Base-by-base conservation (phyloP, 2,329 filamentous ascomycete species). In the Beauveria asiatica region DNA sequence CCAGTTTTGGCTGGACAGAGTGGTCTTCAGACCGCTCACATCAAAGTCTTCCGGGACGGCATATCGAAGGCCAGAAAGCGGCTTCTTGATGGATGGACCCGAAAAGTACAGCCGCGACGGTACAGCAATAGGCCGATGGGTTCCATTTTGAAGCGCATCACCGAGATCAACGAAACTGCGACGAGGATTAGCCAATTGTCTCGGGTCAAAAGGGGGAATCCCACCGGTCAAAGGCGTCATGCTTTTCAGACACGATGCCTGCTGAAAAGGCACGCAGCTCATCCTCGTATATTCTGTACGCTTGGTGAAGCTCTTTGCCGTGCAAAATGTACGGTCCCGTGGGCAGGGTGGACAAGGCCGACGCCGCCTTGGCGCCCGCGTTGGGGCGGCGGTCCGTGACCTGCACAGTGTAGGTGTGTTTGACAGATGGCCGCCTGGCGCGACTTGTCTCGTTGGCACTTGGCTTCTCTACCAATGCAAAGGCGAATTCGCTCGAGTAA, bases 1-100 rank as follows among this genome's bases (percentile, higher is more conserved):
- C 75, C 80, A 88, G 1, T 83, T 80, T 37, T 81, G 74, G 59
- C 83, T 86, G 0, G 84, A 85, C 37, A 80, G 75, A 1, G 76
- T 76, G 0, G 82, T 85, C 13, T 76, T 76, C 0, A 85, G 69
- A 1, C 85, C 85, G n/a, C 67, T 63, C 0, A 77, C 60, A 3
- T 70, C 66, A 39, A 70, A 63, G 3, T 67, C 63, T 41, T 78
- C 75, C 19, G 69, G 67, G 11, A 77, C 62, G 23, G 72, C 66
- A 4, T 76, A 59, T 4, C 75, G 73, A 17, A 69, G 60, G 17
- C 75, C 75, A 16, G 69, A 73, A 8, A 77, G 65, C 0, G 74
- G 75, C 37, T 70, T 72, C 11, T 64, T 61, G 7, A 62, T 51
- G 8, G 67, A 69, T 3, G 70, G 69, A 0, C 63, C 64, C 9